Conservation (phyloP, 2,329 filamentous ascomycete species). For the Fusarium temperatum region DNA sequence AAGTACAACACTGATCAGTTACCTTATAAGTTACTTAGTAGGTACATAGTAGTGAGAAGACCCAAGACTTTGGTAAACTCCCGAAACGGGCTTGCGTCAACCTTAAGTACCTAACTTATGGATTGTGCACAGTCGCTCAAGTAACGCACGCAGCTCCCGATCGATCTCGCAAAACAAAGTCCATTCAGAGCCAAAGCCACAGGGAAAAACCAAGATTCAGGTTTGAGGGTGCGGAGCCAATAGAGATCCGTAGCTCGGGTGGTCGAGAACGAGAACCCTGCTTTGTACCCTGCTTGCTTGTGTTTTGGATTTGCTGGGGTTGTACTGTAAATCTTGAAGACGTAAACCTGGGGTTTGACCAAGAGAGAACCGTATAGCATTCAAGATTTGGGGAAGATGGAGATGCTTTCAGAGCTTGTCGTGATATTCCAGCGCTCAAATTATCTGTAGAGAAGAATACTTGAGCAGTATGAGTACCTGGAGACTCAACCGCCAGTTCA, state of each 20-base stretch:
- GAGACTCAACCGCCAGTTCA: slow-evolving; percentile 6
- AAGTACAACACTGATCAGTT: not conserved
- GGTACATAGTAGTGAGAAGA: not conserved
- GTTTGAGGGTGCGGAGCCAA: slow-evolving; percentile 16
- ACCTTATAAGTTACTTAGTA: not conserved
- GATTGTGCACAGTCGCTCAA: not conserved
- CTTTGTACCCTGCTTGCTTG: slow-evolving; percentile 12
- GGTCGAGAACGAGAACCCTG: slow-evolving; percentile 8
- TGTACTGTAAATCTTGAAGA: not conserved
- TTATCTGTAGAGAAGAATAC: not conserved
- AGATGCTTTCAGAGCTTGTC: too few species aligned
- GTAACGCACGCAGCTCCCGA: not conserved
- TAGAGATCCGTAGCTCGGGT: slow-evolving; percentile 10
- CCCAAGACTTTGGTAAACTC: slow-evolving; percentile 1
- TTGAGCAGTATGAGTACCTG: not conserved
- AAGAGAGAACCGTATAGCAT: not conserved
- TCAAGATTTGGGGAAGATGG: not conserved
- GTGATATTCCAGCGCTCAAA: not conserved
- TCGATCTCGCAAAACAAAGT: slow-evolving; percentile 20
- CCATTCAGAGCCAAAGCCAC: not conserved
- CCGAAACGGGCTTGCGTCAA: slow-evolving; percentile 12
- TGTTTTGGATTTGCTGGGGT: slow-evolving; percentile 22
- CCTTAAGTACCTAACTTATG: slow-evolving; percentile 14
- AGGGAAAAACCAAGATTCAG: slow-evolving; percentile 22
- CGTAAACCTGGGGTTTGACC: slow-evolving; percentile 11